Evolutionary conservation across 345 rosid species (phyloP).

Genomic region (Eucalyptus cladocalyx): DNA sequence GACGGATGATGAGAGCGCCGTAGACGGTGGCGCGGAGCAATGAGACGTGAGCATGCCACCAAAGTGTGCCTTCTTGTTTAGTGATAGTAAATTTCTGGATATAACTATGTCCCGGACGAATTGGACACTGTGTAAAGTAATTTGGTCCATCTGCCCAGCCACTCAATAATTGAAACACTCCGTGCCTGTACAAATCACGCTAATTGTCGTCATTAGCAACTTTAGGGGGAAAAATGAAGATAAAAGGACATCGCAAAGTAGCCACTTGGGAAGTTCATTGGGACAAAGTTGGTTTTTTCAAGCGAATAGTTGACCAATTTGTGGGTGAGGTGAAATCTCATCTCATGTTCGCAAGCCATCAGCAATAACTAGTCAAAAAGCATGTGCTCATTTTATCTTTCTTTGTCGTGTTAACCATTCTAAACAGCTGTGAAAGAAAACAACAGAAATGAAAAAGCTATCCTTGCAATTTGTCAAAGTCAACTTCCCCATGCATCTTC

Average conservation of each 20-base stretch:
- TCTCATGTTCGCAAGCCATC: not conserved
- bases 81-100: conserved; percentile 45
- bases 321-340: not conserved
- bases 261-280: not conserved
- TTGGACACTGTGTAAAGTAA: conserved; percentile 79
- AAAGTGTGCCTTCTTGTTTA: conserved; percentile 71
- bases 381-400: not conserved
- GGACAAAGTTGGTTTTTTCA: not conserved
- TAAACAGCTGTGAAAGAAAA: not conserved
- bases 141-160: conserved; percentile 83
- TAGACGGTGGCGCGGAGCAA: conserved; percentile 66
- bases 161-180: conserved; percentile 49
- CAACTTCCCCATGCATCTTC: not conserved
- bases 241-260: not conserved
- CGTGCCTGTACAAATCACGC: conserved; percentile 53
- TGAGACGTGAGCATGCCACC: conserved; percentile 86
- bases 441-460: not conserved
- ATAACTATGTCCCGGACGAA: conserved; percentile 45
- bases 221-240: not conserved
- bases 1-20: conserved; percentile 79
- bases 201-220: not conserved
- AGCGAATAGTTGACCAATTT: not conserved
- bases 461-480: not conserved
- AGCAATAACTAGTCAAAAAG: not conserved
- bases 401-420: not conserved